Evolutionary conservation across 352 stramenopile species (phyloP).

Genomic region (Globisporangium spinosum): DNA sequence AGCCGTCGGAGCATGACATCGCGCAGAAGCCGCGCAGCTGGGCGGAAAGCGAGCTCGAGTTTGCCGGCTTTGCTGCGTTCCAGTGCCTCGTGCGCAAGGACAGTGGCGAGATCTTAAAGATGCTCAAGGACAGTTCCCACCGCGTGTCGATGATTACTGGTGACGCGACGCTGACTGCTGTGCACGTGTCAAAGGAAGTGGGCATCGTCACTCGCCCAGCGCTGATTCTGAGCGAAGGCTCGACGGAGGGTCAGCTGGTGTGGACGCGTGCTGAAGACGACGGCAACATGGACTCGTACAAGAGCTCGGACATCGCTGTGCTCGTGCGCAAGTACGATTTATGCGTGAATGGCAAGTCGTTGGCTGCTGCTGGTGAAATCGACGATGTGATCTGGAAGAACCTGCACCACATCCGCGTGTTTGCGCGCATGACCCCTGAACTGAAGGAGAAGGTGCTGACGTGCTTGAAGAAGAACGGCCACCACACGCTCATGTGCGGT

Average conservation of each 20-base stretch:
- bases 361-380: constrained; percentile 66
- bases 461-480: constrained; percentile 90
- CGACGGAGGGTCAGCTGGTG: constrained; percentile 36
- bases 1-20: constrained; percentile 68
- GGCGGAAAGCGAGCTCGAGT: constrained; percentile 93
- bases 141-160: constrained; percentile 98
- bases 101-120: constrained; percentile 91
- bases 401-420: constrained; percentile 88
- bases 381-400: constrained; percentile 84
- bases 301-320: constrained; percentile 48
- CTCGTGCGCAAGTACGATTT: constrained; percentile 83
- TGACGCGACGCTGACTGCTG: constrained; percentile 95
- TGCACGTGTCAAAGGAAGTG: constrained; percentile 95
- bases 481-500: constrained; percentile 96
- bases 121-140: constrained; percentile 91
- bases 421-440: constrained; percentile 94
- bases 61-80: constrained; percentile 93
- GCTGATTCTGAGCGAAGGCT: constrained; percentile 63
- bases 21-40: constrained; percentile 75
- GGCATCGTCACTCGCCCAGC: constrained; percentile 86
- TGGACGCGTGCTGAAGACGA: constrained; percentile 86
- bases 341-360: constrained; percentile 79
- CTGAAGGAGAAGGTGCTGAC: constrained; percentile 97
- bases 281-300: constrained; percentile 59
- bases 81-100: constrained; percentile 95